phyloP scores from a whole-genome alignment of 257 asterid species.

The Rehmannia glutinosa region DNA sequence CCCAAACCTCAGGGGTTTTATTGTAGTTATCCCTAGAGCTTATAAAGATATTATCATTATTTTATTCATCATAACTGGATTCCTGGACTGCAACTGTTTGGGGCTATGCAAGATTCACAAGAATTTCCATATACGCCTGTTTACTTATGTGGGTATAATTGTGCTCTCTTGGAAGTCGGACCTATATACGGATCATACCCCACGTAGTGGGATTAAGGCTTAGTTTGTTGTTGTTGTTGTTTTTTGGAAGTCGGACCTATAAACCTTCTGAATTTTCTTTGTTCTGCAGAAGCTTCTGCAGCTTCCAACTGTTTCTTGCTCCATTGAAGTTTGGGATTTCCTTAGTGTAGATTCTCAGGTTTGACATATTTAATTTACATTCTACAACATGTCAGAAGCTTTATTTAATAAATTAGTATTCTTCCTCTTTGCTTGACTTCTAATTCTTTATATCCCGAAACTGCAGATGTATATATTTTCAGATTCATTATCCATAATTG shows the following conservation, averaged over 20 bases:
- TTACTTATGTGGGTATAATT: not conserved
- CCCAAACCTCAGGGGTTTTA: no score
- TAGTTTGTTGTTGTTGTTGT: no score
- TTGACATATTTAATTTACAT: conserved; percentile 21
- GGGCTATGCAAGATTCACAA: conserved; percentile 5
- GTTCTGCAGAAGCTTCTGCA: conserved; percentile 78
- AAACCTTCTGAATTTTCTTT: conserved; percentile 16
- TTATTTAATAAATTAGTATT: conserved; percentile 3
- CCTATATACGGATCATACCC: no score
- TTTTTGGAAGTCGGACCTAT: conserved; percentile 1
- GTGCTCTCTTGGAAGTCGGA: not conserved
- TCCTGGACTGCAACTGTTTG: not conserved
- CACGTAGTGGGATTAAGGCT: no score
- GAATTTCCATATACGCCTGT: conserved; percentile 1
- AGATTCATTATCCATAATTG: conserved; percentile 73
- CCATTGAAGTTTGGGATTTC: conserved; percentile 99
- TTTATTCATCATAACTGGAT: not conserved
- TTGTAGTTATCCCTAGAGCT: no score
- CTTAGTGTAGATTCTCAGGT: conserved; percentile 99
- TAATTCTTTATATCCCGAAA: conserved; percentile 12
- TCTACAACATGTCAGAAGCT: conserved; percentile 6
- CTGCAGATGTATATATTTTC: conserved; percentile 90
- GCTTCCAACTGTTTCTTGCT: conserved; percentile 80
- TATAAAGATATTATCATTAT: conserved; percentile 2
- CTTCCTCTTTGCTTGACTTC: conserved; percentile 16